Evolutionary conservation across 2,329 filamentous ascomycete genomes (phyloP), one percentile per base, ranked within the genome.

Genomic region (Fusarium hainanense): DNA sequence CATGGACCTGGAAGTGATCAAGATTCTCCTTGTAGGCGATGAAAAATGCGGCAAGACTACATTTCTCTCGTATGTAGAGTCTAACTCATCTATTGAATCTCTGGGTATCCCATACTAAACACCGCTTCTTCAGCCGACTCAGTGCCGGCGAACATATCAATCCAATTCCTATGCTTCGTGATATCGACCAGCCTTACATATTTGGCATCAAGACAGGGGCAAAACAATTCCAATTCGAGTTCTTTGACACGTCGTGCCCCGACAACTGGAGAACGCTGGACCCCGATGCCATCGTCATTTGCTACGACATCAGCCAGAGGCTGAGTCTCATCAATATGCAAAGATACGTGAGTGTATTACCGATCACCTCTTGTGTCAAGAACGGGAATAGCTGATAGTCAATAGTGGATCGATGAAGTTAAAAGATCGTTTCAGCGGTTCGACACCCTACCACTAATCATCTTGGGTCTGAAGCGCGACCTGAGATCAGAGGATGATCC

Each of bases 381-480:
- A 12, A 18, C 16, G 27, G 34, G 32, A 55, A 54, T 9, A 40
- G 18, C 32, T 40, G 37, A 54, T 13, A 44, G 20, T 30, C 21
- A n/a, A 40, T 64, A 90, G 88, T 90, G 88, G 88, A 82, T 85
- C 65, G 84, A 86, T 63, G 83, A 89, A 71, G 81, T 85, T 52
- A 85, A 85, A 63, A 79, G 76, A 54, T 76, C 81, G 10, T 89
- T 89, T 68, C 74, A 77, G 30, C 77, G 81, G 25, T 80, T 80
- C 63, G 85, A 87, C 68, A 77, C 75, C 28, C 76, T 89, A 32
- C 88, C 88, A 3, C 66, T 90, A 27, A 79, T 89, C 20, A 80
- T 90, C 16, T 77, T 89, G 6, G 88, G 88, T 13, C 79, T 90
- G 63, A 90, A 90, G 78, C 82, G 88, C 63, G 88, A 90, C 70